Evolutionary conservation across 208 protist species (phyloP).

Genomic region (Trypanosoma conorhini): DNA sequence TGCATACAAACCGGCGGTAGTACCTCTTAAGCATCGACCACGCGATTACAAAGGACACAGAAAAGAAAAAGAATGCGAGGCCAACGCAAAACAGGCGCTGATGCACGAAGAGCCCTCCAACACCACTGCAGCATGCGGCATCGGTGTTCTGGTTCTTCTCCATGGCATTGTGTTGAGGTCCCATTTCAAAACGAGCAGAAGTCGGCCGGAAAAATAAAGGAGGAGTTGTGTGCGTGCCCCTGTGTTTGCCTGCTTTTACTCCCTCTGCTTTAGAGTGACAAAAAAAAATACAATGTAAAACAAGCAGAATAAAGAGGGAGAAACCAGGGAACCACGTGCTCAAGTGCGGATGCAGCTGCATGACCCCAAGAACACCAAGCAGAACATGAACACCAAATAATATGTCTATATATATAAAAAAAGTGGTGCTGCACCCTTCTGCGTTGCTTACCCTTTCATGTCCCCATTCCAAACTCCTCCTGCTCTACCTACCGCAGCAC

Average conservation of each 20-base stretch:
- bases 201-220: not conserved
- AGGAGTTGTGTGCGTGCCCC: not conserved
- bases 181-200: not conserved
- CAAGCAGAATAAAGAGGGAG: not conserved
- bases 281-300: constrained; percentile 1
- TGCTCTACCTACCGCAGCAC: not conserved
- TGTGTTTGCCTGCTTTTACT: not conserved
- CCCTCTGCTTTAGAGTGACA: not conserved
- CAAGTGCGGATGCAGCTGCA: not conserved
- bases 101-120: not conserved
- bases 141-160: not conserved
- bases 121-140: constrained; percentile 3
- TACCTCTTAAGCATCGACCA: constrained; percentile 36
- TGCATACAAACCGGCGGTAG: constrained; percentile 34
- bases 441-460: not conserved
- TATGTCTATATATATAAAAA: not conserved
- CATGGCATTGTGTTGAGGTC: too few species aligned
- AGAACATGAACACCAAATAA: not conserved
- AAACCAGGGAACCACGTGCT: not conserved
- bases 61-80: constrained; percentile 37
- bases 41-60: constrained; percentile 22
- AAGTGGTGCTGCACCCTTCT: not conserved
- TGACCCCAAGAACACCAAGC: not conserved
- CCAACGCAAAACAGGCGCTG: constrained; percentile 14
- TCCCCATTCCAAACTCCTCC: not conserved